Evolutionary conservation across 371 early-diverging fungal species (phyloP), one percentile per base, ranked within the genome.

Genomic region (Apophysomyces elegans): DNA sequence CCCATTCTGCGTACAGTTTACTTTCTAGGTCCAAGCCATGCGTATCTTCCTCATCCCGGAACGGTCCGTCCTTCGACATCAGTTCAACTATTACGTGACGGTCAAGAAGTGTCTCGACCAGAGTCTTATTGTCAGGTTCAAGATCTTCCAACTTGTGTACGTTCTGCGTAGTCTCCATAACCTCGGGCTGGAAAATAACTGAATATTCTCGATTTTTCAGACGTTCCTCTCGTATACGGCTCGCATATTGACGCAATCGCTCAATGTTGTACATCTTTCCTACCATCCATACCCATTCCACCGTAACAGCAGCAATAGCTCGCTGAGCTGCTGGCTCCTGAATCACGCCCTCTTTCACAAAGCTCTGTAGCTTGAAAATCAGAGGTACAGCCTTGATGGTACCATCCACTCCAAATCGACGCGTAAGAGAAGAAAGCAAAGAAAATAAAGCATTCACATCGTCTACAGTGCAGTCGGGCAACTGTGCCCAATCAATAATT

Each of bases 381-480:
- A 93, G 70, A 2, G 91, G 91, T 0, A 89, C 70, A 0, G 84
- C 84, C 9, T 84, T 76, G 69, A 87, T 84, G 13, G 90, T 77
- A 32, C 85, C 90, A 58, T 88, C 89, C 9, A 78, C 78, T 32
- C 83, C 82, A 64, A 88, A 88, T 6, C 78, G 75, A 45, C 76
- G 72, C 16, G 87, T 83, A 59, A 87, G 46, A 1, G 84, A 77
- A n/a, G 82, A 66, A 9, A 91, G 63, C 8, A 85, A 70, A 1
- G 83, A 80, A 26, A 78, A 80, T 35, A 92, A 65, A 4, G 86
- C 79, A 0, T 84, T 67, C 64, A 85, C 81, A 64, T 93, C 94
- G 1, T 72, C 76, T 0, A 89, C 89, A 6, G 74, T 78, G n/a
- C 81, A 72, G 39, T 69, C 75, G 0, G 81, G 67, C 7, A 81